Evolutionary conservation across 1,284 basidiomycete genomes (phyloP), one percentile per base, ranked within the genome.

Genomic region (Sporisorium sorghi): DNA sequence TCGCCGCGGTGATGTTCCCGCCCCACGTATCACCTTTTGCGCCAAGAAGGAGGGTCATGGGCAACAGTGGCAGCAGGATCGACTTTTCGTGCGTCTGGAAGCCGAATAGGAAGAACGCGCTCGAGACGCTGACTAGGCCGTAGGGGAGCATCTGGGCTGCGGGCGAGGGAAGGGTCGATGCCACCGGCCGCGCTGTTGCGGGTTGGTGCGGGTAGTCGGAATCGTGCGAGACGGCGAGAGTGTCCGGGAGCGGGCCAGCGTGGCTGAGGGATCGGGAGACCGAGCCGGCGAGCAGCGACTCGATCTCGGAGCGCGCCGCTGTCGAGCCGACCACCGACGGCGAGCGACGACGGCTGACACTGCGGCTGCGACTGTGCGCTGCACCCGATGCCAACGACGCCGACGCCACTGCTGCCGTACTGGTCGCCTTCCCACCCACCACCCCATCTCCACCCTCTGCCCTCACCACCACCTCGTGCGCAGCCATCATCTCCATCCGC

Each of bases 21-120:
- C 79, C 83, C 53, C 73, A 81, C 14, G 81, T 83, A 50, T 84
- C 83, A 50, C 83, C 85, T 49, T 86, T 83, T 14, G 89, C 90
- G 0, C 90, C 91, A 50, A 95, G 86, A 12, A 95, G 86, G 19
- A 97, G 87, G 0, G 90, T 92, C 26, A 95, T 86, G 0, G 94
- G 94, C 71, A 97, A 85, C 21, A 97, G 87, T 2, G 94, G 93
- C 0, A 97, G 83, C n/a, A 97, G 83, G 49, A 97, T 92, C 2
- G 91, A 91, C 87, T 97, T 97, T 85, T 97, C 94, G 85, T 96
- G 94, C 28, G 94, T 94, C 83, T 97, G 94, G 84, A 97, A 96
- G 8, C 93, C 94, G 86, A 97, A 95, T 24, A 98, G 87, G 86
- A 94, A 97, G 87, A 97, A 96, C 5, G 93, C 91, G 87, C 95